Base-by-base conservation (phyloP, 352 stramenopile species). In the Phytophthora constricta region DNA sequence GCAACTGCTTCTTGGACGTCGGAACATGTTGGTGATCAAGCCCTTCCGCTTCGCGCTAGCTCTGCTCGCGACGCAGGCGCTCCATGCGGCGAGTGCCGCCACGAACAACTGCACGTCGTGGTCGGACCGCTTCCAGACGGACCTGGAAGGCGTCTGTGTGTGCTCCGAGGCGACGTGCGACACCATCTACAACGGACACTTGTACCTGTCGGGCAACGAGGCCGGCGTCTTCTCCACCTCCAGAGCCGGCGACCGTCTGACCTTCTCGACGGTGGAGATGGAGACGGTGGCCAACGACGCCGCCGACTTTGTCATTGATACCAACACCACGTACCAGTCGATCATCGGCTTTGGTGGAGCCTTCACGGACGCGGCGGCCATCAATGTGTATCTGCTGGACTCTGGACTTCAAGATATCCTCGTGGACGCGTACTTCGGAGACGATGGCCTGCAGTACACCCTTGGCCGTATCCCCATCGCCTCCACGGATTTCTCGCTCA, bases 301-400 rank as follows among this genome's bases (percentile, higher is more conserved):
- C 0, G 34, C 65, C 11, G 68, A 76, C 39, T 64, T 84, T 34
- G 50, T 60, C 19, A 67, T 82, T 34, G 62, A 80, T 49, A 52
- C 58, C 33, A 51, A 22, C 3, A 74, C 66, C n/a, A 77, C 47
- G 55, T 82, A 80, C 63, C 76, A 95, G 71, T 63, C 80, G 9
- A 90, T 96, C 34, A 52, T 90, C 20, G 86, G 84, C n/a, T 96
- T 96, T 59, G 88, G 88, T 20, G 88, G 86, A 20, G 86, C 84
- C 10, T 95, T 95, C 70, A 96, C 88, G 13, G 89, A 96, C 58
- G 62, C 84, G 4, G 74, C 77, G 13, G 72, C 85, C 23, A 86
- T 88, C 52, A 90, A 93, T 65, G 63, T 96, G 46, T 79, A 79
- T 59, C 80, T 79, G 66, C 51, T 95, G 46, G 70, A 76, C n/a